Base-by-base conservation (phyloP, 257 asterid genomes). In the Jaltomata sinuosa region DNA sequence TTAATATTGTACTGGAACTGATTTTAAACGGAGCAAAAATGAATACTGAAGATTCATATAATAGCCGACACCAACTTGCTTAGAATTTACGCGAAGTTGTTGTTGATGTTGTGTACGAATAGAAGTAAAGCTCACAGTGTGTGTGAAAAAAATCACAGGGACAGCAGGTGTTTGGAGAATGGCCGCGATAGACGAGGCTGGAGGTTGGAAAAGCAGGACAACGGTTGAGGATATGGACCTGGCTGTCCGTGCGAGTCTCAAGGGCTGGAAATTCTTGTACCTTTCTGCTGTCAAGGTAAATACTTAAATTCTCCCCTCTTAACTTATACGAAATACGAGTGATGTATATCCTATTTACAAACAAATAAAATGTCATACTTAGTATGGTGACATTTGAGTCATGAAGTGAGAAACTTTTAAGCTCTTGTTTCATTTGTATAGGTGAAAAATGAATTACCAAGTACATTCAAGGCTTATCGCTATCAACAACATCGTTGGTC, bases 401-500 rank as follows among this genome's bases (percentile, higher is more conserved):
- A 69, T 36, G 53, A 71, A 2, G 3, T 22, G 7, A 27, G 1
- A 8, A 74, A 72, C 21, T 22, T 29, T 7, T 31, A 9, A 9
- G 25, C 11, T 62, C 81, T 77, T 67, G 40, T 19, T 67, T 83
- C 62, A 62, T 76, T 55, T 31, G 81, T 49, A 34, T 86, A 92
- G 97, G 98, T 94, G 65, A 92, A 88, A 85, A 94, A 92, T 53
- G 98, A 94, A 84, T 93, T 94, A 76, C 97, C 98, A 0, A 92
- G 97, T 86, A 88, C 93, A 69, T 92, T 93, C 85, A 93, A 90
- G 87, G 92, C 97, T 14, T 90, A 86, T 77, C 89, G 95, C 4
- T 92, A 90, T 80, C 97, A 93, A 85, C 98, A 94, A 89, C 95
- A 93, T 72, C 87, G 98, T 11, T 91, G 98, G 98, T 91, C 94